Evolutionary conservation across 768 basidiomycete genomes (phyloP).

Genomic region (Gyrodon lividus): DNA sequence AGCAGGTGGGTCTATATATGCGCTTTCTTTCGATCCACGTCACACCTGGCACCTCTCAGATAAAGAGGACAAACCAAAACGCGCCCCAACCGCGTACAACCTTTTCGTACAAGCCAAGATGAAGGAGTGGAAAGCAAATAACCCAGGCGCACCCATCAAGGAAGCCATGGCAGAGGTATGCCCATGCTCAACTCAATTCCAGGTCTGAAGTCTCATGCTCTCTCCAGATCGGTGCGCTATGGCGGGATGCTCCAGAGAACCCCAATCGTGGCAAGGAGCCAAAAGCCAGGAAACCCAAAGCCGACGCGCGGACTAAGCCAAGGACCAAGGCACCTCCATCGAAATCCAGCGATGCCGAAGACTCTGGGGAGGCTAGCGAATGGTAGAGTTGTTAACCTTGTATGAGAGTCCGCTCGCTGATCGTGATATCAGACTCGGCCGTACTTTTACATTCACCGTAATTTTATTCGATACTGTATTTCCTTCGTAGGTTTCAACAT

Average conservation of each 20-base stretch:
- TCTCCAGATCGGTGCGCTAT: slow-evolving; percentile 51
- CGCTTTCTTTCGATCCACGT: not conserved
- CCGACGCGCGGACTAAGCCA: slow-evolving; percentile 16
- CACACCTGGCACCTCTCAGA: slow-evolving; percentile 18
- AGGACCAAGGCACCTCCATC: slow-evolving; percentile 16
- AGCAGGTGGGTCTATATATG: slow-evolving; percentile 27
- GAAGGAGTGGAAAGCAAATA: slow-evolving; percentile 54
- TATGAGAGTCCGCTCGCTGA: not conserved
- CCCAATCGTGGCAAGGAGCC: slow-evolving; percentile 58
- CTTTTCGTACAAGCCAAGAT: slow-evolving; percentile 55
- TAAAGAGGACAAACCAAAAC: slow-evolving; percentile 50
- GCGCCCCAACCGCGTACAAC: slow-evolving; percentile 59
- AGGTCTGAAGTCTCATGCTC: slow-evolving; percentile 4
- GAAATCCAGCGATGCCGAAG: slow-evolving; percentile 23
- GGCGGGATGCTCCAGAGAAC: slow-evolving; percentile 62
- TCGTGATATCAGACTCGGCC: not conserved
- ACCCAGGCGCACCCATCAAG: slow-evolving; percentile 46
- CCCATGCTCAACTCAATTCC: slow-evolving; percentile 5
- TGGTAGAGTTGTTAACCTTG: slow-evolving; percentile 8
- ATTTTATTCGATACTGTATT: slow-evolving; percentile 15
- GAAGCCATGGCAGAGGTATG: slow-evolving; percentile 53
- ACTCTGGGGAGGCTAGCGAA: slow-evolving; percentile 22
- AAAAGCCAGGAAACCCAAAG: slow-evolving; percentile 47
- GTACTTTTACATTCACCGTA: slow-evolving; percentile 1
- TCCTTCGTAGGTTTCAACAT: not conserved